phyloP scores from a whole-genome alignment of 768 basidiomycete genomes.

The Russula compacta region DNA sequence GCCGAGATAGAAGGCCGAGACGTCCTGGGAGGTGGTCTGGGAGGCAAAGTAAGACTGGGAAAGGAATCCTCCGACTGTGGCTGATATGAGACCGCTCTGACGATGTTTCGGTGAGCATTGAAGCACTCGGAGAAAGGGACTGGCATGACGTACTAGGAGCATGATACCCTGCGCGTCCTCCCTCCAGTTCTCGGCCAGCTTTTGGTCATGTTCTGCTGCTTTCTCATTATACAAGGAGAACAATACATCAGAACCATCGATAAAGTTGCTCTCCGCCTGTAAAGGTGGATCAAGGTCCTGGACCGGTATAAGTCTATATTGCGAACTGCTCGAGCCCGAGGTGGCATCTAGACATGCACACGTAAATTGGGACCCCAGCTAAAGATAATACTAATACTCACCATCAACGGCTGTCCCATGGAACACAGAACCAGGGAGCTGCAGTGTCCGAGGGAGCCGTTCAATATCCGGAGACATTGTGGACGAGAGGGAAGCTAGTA shows the following conservation, averaged over 20 bases:
- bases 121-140: neutral
- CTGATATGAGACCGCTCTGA: slow-evolving; percentile 4
- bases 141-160: neutral
- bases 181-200: slow-evolving; percentile 5
- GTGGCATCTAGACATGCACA: neutral
- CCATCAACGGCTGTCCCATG: neutral
- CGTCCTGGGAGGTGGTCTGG: neutral
- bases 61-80: neutral
- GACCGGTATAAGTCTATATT: neutral
- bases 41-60: neutral
- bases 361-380: neutral
- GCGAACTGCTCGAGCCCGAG: neutral
- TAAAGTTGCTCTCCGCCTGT: neutral
- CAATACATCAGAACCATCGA: neutral
- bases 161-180: slow-evolving; percentile 1
- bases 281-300: neutral
- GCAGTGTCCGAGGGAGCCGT: neutral
- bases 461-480: neutral
- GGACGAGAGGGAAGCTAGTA: neutral
- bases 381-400: neutral
- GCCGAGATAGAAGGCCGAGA: neutral
- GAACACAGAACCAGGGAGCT: neutral
- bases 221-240: slow-evolving; percentile 8
- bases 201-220: neutral
- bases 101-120: neutral